A percentile compares a stretch with the other conserved stretches of the same genome.
Evolutionary conservation across 2,329 filamentous ascomycete species (phyloP).

Genomic region (Ophiostoma quercus): DNA sequence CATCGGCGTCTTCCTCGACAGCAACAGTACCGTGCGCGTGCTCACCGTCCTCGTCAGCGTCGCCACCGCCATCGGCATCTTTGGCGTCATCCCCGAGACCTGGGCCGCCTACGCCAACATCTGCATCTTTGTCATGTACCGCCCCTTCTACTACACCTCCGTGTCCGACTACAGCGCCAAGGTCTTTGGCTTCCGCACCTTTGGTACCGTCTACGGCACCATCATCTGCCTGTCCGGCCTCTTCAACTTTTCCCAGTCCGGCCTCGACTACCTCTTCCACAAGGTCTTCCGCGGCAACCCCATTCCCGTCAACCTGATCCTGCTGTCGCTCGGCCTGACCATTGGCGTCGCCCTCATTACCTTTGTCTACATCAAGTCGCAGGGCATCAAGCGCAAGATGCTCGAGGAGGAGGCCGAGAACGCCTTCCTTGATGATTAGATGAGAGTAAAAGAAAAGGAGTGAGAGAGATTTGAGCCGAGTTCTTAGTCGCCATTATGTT

Average conservation of each 20-base stretch:
- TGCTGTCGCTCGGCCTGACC: conserved; percentile 56
- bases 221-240: conserved; percentile 82
- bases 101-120: conserved; percentile 74
- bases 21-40: conserved; percentile 65
- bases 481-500: neutral
- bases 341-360: conserved; percentile 61
- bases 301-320: conserved; percentile 66
- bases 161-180: conserved; percentile 87
- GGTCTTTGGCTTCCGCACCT: conserved; percentile 86
- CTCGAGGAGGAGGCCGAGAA: conserved; percentile 33
- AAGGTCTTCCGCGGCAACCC: conserved; percentile 66
- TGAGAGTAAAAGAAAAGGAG: neutral
- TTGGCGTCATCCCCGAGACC: conserved; percentile 64
- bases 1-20: conserved; percentile 74
- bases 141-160: conserved; percentile 85
- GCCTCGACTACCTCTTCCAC: conserved; percentile 73
- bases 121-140: conserved; percentile 73
- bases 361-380: conserved; percentile 53
- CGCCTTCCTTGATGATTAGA: conserved; percentile 26
- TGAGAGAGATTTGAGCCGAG: neutral
- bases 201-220: conserved; percentile 88
- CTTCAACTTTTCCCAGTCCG: conserved; percentile 78
- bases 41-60: conserved; percentile 63
- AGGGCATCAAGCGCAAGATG: conserved; percentile 35
- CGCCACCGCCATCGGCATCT: conserved; percentile 68